A percentile compares a stretch with the other conserved stretches of the same genome.
phyloP scores from a whole-genome alignment of 495 filamentous ascomycete species.

The Melanomma pulvis-pyrius region DNA sequence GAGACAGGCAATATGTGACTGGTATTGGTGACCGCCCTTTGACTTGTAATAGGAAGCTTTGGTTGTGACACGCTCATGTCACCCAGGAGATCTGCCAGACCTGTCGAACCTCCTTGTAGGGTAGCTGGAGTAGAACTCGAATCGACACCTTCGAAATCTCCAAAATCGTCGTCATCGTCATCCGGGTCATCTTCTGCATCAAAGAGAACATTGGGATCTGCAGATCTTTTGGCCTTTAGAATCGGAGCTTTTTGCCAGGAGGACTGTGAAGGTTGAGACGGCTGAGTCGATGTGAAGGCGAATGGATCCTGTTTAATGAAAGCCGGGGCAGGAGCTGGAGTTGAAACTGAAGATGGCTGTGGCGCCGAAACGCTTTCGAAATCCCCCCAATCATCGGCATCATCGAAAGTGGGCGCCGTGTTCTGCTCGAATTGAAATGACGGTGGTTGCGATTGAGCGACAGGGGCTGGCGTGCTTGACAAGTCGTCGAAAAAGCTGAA shows the following conservation, averaged over 20 bases:
- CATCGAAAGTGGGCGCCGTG: constrained; percentile 3
- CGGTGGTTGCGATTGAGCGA: constrained; percentile 1
- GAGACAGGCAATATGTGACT: not conserved
- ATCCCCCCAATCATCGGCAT: constrained; percentile 59
- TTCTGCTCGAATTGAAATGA: not conserved
- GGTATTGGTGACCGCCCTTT: not conserved
- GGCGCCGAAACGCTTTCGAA: constrained; percentile 54
- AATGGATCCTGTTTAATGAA: not conserved
- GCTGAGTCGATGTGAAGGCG: not conserved
- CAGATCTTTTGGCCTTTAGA: constrained; percentile 17
- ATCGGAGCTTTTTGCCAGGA: constrained; percentile 1
- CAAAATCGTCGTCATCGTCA: constrained; percentile 42
- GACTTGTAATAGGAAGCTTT: not conserved
- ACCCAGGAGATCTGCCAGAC: constrained; percentile 16
- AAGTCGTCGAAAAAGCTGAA: constrained; percentile 38
- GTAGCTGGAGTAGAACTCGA: not conserved
- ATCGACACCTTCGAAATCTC: constrained; percentile 38
- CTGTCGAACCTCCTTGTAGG: not conserved
- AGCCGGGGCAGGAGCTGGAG: constrained; percentile 1
- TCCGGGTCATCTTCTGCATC: constrained; percentile 42
- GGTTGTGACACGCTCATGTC: constrained; percentile 24
- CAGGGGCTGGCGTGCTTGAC: not conserved
- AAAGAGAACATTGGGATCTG: constrained; percentile 45
- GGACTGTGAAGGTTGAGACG: not conserved
- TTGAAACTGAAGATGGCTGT: not conserved